A percentile compares a stretch with the other conserved stretches of the same genome.
Evolutionary conservation across 139 green algal species (phyloP).

Genomic region (Tetraselmis chui): DNA sequence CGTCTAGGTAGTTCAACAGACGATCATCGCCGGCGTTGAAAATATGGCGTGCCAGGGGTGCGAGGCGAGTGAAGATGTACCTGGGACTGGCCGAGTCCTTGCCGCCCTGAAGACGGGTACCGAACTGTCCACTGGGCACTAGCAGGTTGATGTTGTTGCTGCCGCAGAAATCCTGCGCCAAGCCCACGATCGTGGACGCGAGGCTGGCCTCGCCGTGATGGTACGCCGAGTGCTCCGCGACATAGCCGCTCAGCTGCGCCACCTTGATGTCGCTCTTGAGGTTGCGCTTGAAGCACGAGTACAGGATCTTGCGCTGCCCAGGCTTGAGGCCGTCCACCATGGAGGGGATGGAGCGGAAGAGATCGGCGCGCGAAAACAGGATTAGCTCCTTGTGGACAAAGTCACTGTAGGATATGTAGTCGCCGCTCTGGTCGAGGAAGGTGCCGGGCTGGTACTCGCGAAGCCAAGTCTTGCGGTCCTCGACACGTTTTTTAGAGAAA

Average conservation of each 20-base stretch:
- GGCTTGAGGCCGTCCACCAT: conserved; percentile 97
- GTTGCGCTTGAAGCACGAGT: conserved; percentile 95
- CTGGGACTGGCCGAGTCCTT: conserved; percentile 89
- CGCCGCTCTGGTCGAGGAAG: conserved; percentile 81
- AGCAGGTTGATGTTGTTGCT: conserved; percentile 99
- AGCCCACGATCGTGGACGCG: conserved; percentile 74
- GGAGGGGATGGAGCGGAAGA: conserved; percentile 93
- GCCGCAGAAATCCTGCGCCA: conserved; percentile 94
- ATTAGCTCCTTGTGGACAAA: conserved; percentile 97
- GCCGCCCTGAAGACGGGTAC: conserved; percentile 69
- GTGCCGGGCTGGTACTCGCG: conserved; percentile 73
- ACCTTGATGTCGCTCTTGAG: conserved; percentile 93
- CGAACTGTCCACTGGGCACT: conserved; percentile 53
- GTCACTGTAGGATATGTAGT: conserved; percentile 82
- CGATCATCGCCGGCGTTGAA: conserved; percentile 89
- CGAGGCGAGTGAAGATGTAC: conserved; percentile 97
- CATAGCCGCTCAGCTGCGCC: conserved; percentile 90
- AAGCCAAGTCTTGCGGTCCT: conserved; percentile 96
- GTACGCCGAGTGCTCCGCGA: conserved; percentile 96
- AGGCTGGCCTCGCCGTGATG: conserved; percentile 94
- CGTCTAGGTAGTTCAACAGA: conserved; percentile 87
- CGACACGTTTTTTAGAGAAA: conserved; percentile 97
- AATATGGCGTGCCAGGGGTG: conserved; percentile 67
- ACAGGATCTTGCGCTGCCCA: conserved; percentile 98
- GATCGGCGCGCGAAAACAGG: conserved; percentile 85